These are phyloP conservation scores for Agaricales sp. DNA, from an alignment of 1,284 basidiomycete species.

Conservation along the genomic window DNA sequence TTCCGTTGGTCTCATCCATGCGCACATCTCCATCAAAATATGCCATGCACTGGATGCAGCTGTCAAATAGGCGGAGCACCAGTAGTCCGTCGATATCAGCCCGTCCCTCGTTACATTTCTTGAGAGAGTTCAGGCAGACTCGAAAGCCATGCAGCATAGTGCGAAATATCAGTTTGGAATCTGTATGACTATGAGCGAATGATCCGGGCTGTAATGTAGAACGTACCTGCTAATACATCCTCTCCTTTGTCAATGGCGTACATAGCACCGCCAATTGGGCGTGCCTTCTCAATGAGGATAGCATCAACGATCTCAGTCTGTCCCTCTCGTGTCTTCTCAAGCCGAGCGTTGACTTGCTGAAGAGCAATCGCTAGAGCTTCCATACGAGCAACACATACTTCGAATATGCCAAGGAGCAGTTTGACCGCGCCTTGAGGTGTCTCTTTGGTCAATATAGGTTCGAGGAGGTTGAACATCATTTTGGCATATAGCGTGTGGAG, in stretches of 20 bases:
- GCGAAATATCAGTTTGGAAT: slow-evolving; percentile 81
- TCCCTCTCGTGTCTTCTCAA: slow-evolving; percentile 40
- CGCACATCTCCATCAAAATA: slow-evolving; percentile 78
- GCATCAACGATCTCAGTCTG: slow-evolving; percentile 33
- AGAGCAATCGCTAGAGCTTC: slow-evolving; percentile 70
- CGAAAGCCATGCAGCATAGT: slow-evolving; percentile 89
- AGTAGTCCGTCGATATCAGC: slow-evolving; percentile 37
- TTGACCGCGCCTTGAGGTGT: slow-evolving; percentile 56
- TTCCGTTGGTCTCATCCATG: slow-evolving; percentile 68
- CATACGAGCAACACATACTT: slow-evolving; percentile 82
- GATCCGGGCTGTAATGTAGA: slow-evolving; percentile 10
- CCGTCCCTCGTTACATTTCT: slow-evolving; percentile 37
- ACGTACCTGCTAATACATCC: slow-evolving; percentile 55
- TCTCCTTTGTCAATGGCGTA: slow-evolving; percentile 74
- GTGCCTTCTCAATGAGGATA: slow-evolving; percentile 64
- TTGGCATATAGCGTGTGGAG: slow-evolving; percentile 93
- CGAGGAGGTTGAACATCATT: slow-evolving; percentile 85
- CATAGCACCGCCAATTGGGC: slow-evolving; percentile 66
- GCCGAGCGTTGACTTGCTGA: slow-evolving; percentile 39
- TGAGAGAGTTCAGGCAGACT: slow-evolving; percentile 70
- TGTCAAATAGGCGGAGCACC: slow-evolving; percentile 82
- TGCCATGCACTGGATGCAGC: slow-evolving; percentile 77
- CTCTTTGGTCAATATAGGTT: slow-evolving; percentile 73
- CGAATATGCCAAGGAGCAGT: slow-evolving; percentile 69
- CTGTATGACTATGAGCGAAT: slow-evolving; percentile 38